Base-by-base conservation (phyloP, 345 rosid genomes). In the Brassica carinata region DNA sequence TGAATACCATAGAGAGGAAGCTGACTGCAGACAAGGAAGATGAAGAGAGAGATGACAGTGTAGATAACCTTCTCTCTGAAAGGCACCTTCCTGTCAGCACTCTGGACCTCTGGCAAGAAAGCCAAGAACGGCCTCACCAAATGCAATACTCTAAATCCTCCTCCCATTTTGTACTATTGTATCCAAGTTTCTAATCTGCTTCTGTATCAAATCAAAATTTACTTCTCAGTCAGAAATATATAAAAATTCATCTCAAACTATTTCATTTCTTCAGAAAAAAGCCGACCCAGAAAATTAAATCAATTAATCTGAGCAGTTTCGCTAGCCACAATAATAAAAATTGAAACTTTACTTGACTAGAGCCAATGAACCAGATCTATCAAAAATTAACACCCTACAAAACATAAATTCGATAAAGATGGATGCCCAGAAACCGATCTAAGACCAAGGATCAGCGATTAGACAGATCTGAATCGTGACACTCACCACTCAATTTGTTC, bases 1-100 rank as follows among this genome's bases (percentile, higher is more conserved):
- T 90, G 94, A 2, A 90, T 90, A 23, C 92, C 92, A 81, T 89
- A 89, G 15, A 90, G 92, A 4, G 91, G 94, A 36, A 90, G 89
- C 85, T 90, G 95, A 69, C 92, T 89, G 88, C 91, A 89, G 61
- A 89, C 91, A 19, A 89, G 84, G 66, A 89, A 89, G 80, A 88
- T 85, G 85, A 90, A 88, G 36, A 88, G 83, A 40, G 95, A 84
- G 84, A 89, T 68, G n/a, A 88, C 83, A 38, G 89, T 79, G 87
- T 89, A 83, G 80, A 89, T 81, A 36, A 89, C 91, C 83, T 89
- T 90, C 86, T 89, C 90, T 69, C 92, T 82, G 79, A 90, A 90
- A 5, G 94, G 92, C 67, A 89, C 79, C 76, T 89, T 89, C 78
- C 92, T 84, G 58, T 90, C 89, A 64, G 94, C 86, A 76, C 84